Conservation (phyloP, 2,329 filamentous ascomycete genomes). For the Microcyclospora tardicrescens region DNA sequence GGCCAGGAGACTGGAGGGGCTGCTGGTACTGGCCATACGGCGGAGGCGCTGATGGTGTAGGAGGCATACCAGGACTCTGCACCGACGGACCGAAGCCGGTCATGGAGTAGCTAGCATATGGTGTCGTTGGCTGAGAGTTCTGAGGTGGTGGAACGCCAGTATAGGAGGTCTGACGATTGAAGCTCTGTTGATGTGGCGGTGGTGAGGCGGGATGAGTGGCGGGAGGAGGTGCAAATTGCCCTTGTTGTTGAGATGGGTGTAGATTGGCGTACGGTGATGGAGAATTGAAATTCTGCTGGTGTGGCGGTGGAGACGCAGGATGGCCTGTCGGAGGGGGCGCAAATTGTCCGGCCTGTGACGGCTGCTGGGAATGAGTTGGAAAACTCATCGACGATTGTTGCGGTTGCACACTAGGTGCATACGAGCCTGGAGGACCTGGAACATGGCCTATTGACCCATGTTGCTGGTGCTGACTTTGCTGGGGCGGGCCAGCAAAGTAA, state of each 20-base stretch:
- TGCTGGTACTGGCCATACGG: constrained; percentile 21
- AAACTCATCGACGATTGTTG: no score
- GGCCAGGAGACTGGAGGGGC: constrained; percentile 27
- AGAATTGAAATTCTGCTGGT: constrained; percentile 3
- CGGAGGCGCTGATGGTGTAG: constrained; percentile 22
- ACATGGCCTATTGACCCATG: no score
- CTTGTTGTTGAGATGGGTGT: constrained; percentile 3
- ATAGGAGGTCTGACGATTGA: constrained; percentile 17
- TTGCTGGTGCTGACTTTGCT: constrained; percentile 6
- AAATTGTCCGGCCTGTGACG: constrained; percentile 9
- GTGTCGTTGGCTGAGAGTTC: constrained; percentile 6
- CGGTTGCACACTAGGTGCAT: no score
- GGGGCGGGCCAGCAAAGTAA: constrained; percentile 32
- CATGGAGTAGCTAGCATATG: constrained; percentile 27
- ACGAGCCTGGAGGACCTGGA: no score
- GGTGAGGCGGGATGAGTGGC: constrained; percentile 10
- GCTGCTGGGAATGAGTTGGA: constrained; percentile 1
- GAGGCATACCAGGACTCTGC: constrained; percentile 6
- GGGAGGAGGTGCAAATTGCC: constrained; percentile 7
- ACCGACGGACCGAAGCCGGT: no score
- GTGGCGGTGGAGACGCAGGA: constrained; percentile 7
- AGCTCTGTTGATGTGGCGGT: constrained; percentile 20
- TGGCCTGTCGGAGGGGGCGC: constrained; percentile 12
- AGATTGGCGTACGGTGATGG: no score
- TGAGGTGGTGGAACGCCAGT: constrained; percentile 6